Conservation (phyloP, 345 rosid genomes). For the Linum trigynum region DNA sequence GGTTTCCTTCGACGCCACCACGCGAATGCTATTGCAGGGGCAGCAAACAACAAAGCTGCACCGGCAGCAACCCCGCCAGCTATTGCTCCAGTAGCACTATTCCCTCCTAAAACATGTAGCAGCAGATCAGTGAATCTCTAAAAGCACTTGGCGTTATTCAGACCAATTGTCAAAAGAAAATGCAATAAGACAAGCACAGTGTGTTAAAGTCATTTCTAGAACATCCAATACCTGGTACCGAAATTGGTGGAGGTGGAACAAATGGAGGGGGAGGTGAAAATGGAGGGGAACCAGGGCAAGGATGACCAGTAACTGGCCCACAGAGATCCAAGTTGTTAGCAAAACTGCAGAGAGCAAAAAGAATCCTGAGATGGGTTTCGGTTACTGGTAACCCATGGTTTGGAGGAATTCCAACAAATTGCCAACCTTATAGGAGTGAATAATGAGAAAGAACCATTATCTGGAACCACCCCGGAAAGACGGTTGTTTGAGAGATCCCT, state of each 20-base stretch:
- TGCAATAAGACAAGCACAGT: background rate
- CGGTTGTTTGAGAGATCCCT: slow-evolving; percentile 94
- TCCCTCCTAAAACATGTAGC: slow-evolving; percentile 48
- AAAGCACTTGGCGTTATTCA: too few relatives aligned
- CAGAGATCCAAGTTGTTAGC: slow-evolving; percentile 86
- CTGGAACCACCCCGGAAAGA: slow-evolving; percentile 92
- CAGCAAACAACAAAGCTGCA: slow-evolving; percentile 93
- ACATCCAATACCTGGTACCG: slow-evolving; percentile 46
- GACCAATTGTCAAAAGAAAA: background rate
- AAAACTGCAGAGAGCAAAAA: slow-evolving; percentile 52
- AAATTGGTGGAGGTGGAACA: slow-evolving; percentile 65
- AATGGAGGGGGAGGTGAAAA: slow-evolving; percentile 99
- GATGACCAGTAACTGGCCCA: slow-evolving; percentile 89
- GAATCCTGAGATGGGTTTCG: slow-evolving; percentile 11
- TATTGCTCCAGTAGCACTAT: slow-evolving; percentile 79
- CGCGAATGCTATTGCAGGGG: slow-evolving; percentile 96
- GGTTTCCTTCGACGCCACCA: slow-evolving; percentile 96
- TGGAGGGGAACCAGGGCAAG: slow-evolving; percentile 99
- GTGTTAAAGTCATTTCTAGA: too few relatives aligned
- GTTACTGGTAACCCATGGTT: slow-evolving; percentile 1
- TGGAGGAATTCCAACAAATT: slow-evolving; percentile 5
- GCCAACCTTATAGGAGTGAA: slow-evolving; percentile 95
- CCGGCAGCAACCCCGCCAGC: slow-evolving; percentile 99
- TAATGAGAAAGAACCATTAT: slow-evolving; percentile 94
- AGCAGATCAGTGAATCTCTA: background rate